phyloP scores from a whole-genome alignment of 371 early-diverging fungal genomes.

The Apophysomyces trapeziformis region DNA sequence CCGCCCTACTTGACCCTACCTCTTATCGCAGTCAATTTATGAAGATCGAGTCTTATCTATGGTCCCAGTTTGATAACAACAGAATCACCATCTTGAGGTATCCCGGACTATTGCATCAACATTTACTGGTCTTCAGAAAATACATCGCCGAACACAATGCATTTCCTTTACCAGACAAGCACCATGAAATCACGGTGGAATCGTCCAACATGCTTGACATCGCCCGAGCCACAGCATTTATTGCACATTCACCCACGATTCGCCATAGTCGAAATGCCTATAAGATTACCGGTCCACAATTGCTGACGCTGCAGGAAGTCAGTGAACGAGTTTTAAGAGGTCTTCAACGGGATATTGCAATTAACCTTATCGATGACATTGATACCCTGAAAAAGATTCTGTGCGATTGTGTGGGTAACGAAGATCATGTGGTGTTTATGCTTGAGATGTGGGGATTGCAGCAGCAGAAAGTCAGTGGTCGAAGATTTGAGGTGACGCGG shows the following conservation, averaged over 20 bases:
- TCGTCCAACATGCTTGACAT: constrained; percentile 52
- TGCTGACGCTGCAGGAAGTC: constrained; percentile 51
- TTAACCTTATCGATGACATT: constrained; percentile 40
- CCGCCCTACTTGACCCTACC: constrained; percentile 14
- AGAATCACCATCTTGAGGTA: constrained; percentile 50
- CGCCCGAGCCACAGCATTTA: constrained; percentile 48
- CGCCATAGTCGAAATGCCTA: constrained; percentile 46
- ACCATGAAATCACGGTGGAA: constrained; percentile 48
- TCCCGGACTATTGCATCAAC: constrained; percentile 55
- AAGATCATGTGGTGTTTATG: constrained; percentile 50
- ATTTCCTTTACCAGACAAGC: constrained; percentile 45
- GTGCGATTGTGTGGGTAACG: constrained; percentile 44
- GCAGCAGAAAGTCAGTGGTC: constrained; percentile 30
- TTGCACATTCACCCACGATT: constrained; percentile 45
- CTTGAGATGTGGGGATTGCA: constrained; percentile 61
- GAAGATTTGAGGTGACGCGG: constrained; percentile 53
- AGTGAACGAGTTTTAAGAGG: constrained; percentile 43
- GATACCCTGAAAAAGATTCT: constrained; percentile 34
- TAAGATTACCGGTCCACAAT: constrained; percentile 47
- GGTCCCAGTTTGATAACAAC: constrained; percentile 36
- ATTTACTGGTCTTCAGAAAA: constrained; percentile 49
- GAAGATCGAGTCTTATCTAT: constrained; percentile 45
- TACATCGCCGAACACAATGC: constrained; percentile 53
- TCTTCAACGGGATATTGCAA: constrained; percentile 33
- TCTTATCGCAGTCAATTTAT: constrained; percentile 51